Conservation (phyloP, 2,329 filamentous ascomycete species). For the Byssothecium circinans region DNA sequence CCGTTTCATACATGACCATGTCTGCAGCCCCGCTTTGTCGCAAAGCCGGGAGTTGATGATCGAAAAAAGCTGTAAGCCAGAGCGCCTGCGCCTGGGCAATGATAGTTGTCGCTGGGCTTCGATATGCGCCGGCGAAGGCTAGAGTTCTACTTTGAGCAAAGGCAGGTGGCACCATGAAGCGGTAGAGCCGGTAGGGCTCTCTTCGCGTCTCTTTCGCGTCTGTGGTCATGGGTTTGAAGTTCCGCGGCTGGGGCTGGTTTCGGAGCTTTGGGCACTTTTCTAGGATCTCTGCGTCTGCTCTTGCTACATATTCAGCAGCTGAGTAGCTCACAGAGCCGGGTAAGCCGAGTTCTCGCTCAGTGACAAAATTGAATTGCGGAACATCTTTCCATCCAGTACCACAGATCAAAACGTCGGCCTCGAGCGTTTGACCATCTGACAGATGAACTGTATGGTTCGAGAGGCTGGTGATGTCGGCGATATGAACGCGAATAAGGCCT, state of each 20-base stretch:
- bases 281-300: constrained; percentile 57
- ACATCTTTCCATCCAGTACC: constrained; percentile 61
- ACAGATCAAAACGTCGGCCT: constrained; percentile 56
- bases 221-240: constrained; percentile 10
- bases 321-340: constrained; percentile 17
- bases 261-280: constrained; percentile 56
- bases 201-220: constrained; percentile 4
- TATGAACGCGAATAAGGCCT: constrained; percentile 57
- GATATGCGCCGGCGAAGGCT: constrained; percentile 46
- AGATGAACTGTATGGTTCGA: constrained; percentile 53
- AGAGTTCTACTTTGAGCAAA: constrained; percentile 38
- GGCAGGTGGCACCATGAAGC: constrained; percentile 47
- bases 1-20: constrained; percentile 26
- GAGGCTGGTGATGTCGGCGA: constrained; percentile 57
- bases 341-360: constrained; percentile 27
- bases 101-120: constrained; percentile 41
- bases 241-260: constrained; percentile 49
- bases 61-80: constrained; percentile 64
- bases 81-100: constrained; percentile 44
- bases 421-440: constrained; percentile 47
- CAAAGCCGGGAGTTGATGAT: constrained; percentile 46
- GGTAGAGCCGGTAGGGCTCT: constrained; percentile 48
- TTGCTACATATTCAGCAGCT: constrained; percentile 11
- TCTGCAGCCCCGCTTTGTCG: not conserved
- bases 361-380: constrained; percentile 56